Evolutionary conservation across 1,139 yeast genomes (phyloP), one percentile per base, ranked within the genome.

Genomic region (Pichia sp.): DNA sequence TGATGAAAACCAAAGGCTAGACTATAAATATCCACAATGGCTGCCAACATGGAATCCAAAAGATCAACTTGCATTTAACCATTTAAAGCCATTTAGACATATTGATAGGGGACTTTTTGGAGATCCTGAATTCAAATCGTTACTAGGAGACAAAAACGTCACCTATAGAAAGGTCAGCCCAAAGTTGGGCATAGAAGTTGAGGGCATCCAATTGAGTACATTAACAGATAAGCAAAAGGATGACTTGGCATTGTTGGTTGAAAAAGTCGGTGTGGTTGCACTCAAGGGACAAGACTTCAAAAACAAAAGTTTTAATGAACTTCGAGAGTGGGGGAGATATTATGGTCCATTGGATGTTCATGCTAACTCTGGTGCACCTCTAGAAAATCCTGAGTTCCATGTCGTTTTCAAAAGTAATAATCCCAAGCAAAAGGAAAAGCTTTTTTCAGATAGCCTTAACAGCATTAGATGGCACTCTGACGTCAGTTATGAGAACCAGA

Each of bases 281-380:
- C 83, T 85, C 70, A 74, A 86, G 66, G 79, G 81, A 59, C 90
- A 84, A 69, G 83, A 85, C 64, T 76, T 83, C 56, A 77, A 81
- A 52, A 72, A 74, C 42, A 69, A 77, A 58, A 88, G 88, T 41
- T 81, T 86, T 6, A 72, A 72, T 49, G 78, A 73, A 61, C 75
- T 78, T 42, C 75, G 73, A 47, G 75, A 78, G n/a, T 79, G 79
- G 63, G 89, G 85, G 30, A 73, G 73, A 50, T 78, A 82, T 67
- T 85, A 77, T 69, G 90, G 92, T n/a, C 80, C 81, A 10, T 74
- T 84, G 53, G 90, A 86, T 70, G 75, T 81, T 55, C 92, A 85
- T 65, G 87, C 90, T 54, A 82, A 87, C 3, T 80, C 87, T 4
- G 87, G 87, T 6, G 78, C 85, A 11, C 90, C 90, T 45, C 71